Evolutionary conservation across 306 rosid genomes (phyloP), one percentile per base, ranked within the genome.

Genomic region (Acacia crassicarpa): DNA sequence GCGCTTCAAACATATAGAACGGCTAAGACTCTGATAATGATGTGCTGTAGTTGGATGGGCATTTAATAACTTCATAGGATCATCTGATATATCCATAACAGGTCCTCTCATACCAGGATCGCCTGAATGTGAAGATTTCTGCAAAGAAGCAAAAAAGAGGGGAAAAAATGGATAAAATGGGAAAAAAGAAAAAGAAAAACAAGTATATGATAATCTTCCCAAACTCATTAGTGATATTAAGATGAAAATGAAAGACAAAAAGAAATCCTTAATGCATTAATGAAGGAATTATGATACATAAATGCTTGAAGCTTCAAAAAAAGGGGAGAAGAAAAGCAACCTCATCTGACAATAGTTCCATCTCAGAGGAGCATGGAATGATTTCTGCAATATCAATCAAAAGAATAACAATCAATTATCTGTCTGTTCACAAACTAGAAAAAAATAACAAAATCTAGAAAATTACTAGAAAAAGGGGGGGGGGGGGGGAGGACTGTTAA

Each of bases 341-440:
- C 99, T 93, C 93, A 87, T 95, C 93, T n/a, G 94, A 72, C 72
- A 91, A 78, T 68, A 93, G 79, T 72, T 92, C 95, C 96, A 90
- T 92, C 83, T 85, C 83, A 46, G 89, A 85, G 85, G 94, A 84
- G 89, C 89, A 90, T 15, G 85, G 93, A 89, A 85, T 82, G 61
- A 82, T 27, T 83, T 88, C 95, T 92, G 92, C 91, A 86, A 84
- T 77, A 71, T 83, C 82, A 74, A 66, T 25, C 66, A 70, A 44
- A 80, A 74, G 41, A 43, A 49, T 27, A 72, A 58, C 38, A 73
- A 80, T 61, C 70, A 83, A 30, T 62, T 46, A 72, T 80, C 65
- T 66, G 44, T 53, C 67, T 71, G 32, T 25, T 11, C 41, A 73
- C 79, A 56, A 35, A 65, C 81, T 56, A 40, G 9, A 72, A 62